These are phyloP conservation scores for Aurantiochytrium sp. DNA, from an alignment of 108 stramenopile species.

Conservation along the genomic window DNA sequence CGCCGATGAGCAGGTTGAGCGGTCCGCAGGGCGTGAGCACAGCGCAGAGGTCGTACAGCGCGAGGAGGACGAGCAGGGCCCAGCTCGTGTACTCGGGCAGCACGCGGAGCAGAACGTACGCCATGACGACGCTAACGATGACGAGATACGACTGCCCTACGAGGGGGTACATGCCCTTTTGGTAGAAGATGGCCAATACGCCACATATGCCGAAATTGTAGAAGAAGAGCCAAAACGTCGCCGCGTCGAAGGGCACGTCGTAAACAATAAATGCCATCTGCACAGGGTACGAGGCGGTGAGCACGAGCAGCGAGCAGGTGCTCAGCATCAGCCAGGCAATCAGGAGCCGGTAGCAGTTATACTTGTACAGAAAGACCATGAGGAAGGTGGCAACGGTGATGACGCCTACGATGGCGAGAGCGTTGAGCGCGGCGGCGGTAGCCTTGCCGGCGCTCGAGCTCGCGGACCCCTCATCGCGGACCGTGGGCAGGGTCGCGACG, in stretches of 20 bases:
- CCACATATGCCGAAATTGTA: slow-evolving; percentile 91
- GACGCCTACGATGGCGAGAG: slow-evolving; percentile 78
- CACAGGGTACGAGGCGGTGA: slow-evolving; percentile 34
- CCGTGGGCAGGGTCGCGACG: not conserved
- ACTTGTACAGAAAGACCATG: slow-evolving; percentile 82
- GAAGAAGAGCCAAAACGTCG: slow-evolving; percentile 73
- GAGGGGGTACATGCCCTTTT: slow-evolving; percentile 73
- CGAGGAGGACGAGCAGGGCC: slow-evolving; percentile 84
- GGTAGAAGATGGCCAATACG: slow-evolving; percentile 79
- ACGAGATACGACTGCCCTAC: slow-evolving; percentile 86
- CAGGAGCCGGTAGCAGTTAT: slow-evolving; percentile 78
- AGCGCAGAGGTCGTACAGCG: slow-evolving; percentile 80
- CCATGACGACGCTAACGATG: slow-evolving; percentile 77
- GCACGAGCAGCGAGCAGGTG: slow-evolving; percentile 69
- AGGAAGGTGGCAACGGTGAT: slow-evolving; percentile 80
- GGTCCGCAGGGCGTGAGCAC: slow-evolving; percentile 94
- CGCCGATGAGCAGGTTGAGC: slow-evolving; percentile 73
- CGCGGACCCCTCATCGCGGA: slow-evolving; percentile 44
- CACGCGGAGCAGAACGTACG: slow-evolving; percentile 78
- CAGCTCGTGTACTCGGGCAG: slow-evolving; percentile 92
- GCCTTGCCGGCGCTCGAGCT: slow-evolving; percentile 53
- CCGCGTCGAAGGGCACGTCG: slow-evolving; percentile 64
- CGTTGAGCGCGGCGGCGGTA: slow-evolving; percentile 73
- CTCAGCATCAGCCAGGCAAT: slow-evolving; percentile 71
- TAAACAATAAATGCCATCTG: slow-evolving; percentile 69